Evolutionary conservation across 352 stramenopile species (phyloP).

Genomic region (Phytophthora ramorum): DNA sequence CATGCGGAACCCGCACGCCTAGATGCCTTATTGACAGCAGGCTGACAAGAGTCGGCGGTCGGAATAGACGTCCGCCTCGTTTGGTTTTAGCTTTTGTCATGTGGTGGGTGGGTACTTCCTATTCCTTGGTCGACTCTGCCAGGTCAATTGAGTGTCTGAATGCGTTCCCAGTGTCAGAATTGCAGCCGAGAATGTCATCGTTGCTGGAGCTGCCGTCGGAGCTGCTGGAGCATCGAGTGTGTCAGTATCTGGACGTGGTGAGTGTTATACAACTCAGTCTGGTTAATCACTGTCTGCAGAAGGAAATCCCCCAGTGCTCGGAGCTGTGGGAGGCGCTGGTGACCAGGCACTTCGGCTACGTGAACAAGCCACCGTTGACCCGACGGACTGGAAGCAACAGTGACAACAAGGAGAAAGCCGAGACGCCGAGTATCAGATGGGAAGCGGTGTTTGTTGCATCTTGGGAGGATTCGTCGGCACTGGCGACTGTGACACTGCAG

Average conservation of each 20-base stretch:
- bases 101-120: neutral
- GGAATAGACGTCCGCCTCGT: conserved; percentile 37
- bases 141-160: neutral
- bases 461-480: conserved; percentile 41
- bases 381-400: conserved; percentile 1
- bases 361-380: conserved; percentile 28
- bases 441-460: conserved; percentile 51
- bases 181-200: conserved; percentile 3
- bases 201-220: conserved; percentile 43
- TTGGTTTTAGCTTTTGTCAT: conserved; percentile 10
- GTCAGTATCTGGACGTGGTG: conserved; percentile 50
- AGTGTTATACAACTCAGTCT: conserved; percentile 46
- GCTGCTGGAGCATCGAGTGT: conserved; percentile 52
- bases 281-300: conserved; percentile 44
- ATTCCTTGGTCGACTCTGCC: conserved; percentile 2
- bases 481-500: conserved; percentile 26
- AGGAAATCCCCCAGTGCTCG: conserved; percentile 31
- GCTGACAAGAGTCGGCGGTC: conserved; percentile 17
- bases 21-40: conserved; percentile 35
- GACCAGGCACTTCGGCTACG: conserved; percentile 47
- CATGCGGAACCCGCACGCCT: conserved; percentile 96
- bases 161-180: neutral
- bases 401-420: conserved; percentile 1
- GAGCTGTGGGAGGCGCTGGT: conserved; percentile 55
- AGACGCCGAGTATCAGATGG: conserved; percentile 39